Evolutionary conservation across 1,284 basidiomycete species (phyloP), one percentile per base, ranked within the genome.

Genomic region (Tilletia caries): DNA sequence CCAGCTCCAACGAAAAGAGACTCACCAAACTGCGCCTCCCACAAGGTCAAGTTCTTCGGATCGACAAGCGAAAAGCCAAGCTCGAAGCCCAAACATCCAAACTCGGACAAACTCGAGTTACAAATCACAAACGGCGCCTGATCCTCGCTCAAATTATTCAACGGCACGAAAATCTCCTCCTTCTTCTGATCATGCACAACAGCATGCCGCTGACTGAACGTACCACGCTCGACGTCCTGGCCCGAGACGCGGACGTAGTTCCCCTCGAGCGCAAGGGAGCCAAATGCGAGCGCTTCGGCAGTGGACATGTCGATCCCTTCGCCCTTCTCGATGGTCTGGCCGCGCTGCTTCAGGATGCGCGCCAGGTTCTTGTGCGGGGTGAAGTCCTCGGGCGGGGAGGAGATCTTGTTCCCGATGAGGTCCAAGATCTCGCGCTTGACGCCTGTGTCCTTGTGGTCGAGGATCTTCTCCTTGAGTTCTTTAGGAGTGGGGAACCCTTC

Each of bases 131-230:
- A 98, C 25, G 88, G 89, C 15, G 93, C 93, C 85, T 98, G 96
- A 75, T 89, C 90, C 23, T 89, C 88, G 65, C 90, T 90, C 67
- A 98, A 88, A 84, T 96, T 89, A 83, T 94, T 93, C 71, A 99
- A 86, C 3, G 95, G 92, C 48, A 92, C 86, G 85, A 95, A 96
- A 82, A 92, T 92, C 77, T 88, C 86, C 86, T 98, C 95, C 80
- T 90, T 97, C 82, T 87, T 87, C 86, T 99, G 96, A 85, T 99
- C 95, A 85, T 98, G 94, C 67, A 99, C 87, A 74, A 99, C 91
- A 60, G 95, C 93, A 82, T 99, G 96, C 67, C 96, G 92, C 84
- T 98, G 96, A n/a, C 95, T 98, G 88, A 99, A 99, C 8, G 96
- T 99, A 68, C 96, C 96, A 84, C 96, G 91, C 86, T 99, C 96